phyloP scores from a whole-genome alignment of 2,329 filamentous ascomycete species.

The Neospermospora avenae region DNA sequence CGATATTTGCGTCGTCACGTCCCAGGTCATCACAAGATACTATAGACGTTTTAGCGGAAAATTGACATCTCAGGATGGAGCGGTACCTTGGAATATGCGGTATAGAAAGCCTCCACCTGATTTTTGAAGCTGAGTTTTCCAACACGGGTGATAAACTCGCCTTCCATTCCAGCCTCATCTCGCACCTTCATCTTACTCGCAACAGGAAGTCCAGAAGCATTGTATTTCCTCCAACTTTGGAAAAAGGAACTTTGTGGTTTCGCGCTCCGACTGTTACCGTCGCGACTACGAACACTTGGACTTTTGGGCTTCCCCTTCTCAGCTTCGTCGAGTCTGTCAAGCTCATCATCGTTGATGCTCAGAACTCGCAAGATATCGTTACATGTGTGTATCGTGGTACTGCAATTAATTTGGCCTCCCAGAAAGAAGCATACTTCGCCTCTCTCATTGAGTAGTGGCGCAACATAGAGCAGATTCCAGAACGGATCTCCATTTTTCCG shows the following conservation, averaged over 20 bases:
- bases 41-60: slow-evolving; percentile 19
- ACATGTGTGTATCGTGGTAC: slow-evolving; percentile 48
- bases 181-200: slow-evolving; percentile 13
- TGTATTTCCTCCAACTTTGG: slow-evolving; percentile 30
- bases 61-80: neutral
- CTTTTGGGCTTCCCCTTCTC: slow-evolving; percentile 14
- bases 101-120: slow-evolving; percentile 42
- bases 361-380: slow-evolving; percentile 51
- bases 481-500: slow-evolving; percentile 50
- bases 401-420: slow-evolving; percentile 56
- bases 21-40: slow-evolving; percentile 40
- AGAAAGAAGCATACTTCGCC: slow-evolving; percentile 52
- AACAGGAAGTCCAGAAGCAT: slow-evolving; percentile 1
- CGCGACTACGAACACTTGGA: slow-evolving; percentile 19
- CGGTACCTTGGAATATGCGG: slow-evolving; percentile 42
- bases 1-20: slow-evolving; percentile 31
- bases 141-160: slow-evolving; percentile 37
- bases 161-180: slow-evolving; percentile 40
- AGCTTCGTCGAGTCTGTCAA: slow-evolving; percentile 27
- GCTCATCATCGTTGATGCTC: slow-evolving; percentile 37
- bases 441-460: slow-evolving; percentile 47
- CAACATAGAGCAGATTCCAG: slow-evolving; percentile 54
- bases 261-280: neutral
- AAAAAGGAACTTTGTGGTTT: slow-evolving; percentile 26
- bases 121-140: slow-evolving; percentile 37